phyloP scores from a whole-genome alignment of 371 early-diverging fungal genomes.

The Actinomucor elegans region DNA sequence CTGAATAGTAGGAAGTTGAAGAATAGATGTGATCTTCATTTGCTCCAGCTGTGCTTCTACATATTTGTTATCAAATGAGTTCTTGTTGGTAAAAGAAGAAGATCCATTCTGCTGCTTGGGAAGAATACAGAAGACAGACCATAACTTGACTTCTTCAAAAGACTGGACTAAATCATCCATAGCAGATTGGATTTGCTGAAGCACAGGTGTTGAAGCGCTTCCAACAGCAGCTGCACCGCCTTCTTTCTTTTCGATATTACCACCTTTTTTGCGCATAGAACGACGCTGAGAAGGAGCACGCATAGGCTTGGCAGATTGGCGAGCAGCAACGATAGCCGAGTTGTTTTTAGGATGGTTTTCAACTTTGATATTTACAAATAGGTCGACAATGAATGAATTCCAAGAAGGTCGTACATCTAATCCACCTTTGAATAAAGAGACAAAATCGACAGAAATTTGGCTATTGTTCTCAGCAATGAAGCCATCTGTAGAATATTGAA shows the following conservation, averaged over 20 bases:
- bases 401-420: constrained; percentile 55
- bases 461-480: constrained; percentile 77
- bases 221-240: not conserved
- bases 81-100: not conserved
- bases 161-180: constrained; percentile 78
- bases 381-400: constrained; percentile 42
- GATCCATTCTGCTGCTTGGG: constrained; percentile 63
- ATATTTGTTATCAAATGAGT: constrained; percentile 55
- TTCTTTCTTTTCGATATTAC: constrained; percentile 18
- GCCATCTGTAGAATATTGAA: constrained; percentile 73
- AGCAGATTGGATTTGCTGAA: constrained; percentile 72
- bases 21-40: constrained; percentile 53
- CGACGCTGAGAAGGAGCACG: constrained; percentile 47
- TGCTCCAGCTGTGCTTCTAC: constrained; percentile 61
- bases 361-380: constrained; percentile 50
- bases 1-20: constrained; percentile 39
- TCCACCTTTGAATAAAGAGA: constrained; percentile 74
- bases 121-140: constrained; percentile 83
- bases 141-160: constrained; percentile 79
- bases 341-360: constrained; percentile 60
- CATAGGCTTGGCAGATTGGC: constrained; percentile 55
- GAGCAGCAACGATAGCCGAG: constrained; percentile 55
- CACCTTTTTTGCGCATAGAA: constrained; percentile 23
- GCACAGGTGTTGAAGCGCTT: constrained; percentile 4
- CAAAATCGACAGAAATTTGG: constrained; percentile 78